A percentile compares a stretch with the other conserved stretches of the same genome.
Conservation (phyloP, 176 grass and related monocot species). For the Thalia dealbata region DNA sequence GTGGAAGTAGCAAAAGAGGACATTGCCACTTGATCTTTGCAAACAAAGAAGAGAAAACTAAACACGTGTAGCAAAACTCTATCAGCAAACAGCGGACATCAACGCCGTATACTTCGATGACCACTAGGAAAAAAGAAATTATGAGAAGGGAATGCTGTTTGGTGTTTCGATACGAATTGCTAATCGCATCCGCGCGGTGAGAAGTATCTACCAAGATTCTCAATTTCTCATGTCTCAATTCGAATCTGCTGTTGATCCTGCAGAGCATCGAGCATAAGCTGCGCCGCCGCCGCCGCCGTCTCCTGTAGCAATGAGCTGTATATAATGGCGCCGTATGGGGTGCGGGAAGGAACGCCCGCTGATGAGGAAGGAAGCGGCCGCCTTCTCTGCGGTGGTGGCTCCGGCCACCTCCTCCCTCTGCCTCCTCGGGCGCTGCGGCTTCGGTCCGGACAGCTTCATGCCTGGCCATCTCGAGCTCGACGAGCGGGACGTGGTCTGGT, state of each 20-base stretch:
- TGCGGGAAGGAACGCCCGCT: neutral
- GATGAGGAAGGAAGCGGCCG: neutral
- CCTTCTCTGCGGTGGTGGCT: neutral
- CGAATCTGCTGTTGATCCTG: neutral
- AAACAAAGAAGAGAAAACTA: too few relatives aligned
- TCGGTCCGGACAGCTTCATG: neutral
- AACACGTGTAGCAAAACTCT: too few relatives aligned
- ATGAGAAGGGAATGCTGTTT: neutral
- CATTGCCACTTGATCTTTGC: too few relatives aligned
- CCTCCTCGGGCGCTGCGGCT: neutral
- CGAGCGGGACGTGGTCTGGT: slow-evolving; percentile 1
- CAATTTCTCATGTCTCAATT: neutral
- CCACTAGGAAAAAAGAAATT: neutral
- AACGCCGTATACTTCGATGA: neutral
- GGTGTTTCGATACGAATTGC: neutral
- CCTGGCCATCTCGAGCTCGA: neutral
- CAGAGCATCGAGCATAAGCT: neutral
- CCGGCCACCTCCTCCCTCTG: neutral
- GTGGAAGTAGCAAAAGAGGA: too few relatives aligned
- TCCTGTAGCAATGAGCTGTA: too few relatives aligned
- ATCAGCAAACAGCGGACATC: too few relatives aligned
- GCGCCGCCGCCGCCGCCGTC: neutral
- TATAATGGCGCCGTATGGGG: neutral
- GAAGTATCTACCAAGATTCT: neutral
- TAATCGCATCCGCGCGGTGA: neutral